A percentile compares a stretch with the other conserved stretches of the same genome.
These are phyloP conservation scores for Acacia melanoxylon DNA, from an alignment of 306 rosid genomes.

Conservation along the genomic window DNA sequence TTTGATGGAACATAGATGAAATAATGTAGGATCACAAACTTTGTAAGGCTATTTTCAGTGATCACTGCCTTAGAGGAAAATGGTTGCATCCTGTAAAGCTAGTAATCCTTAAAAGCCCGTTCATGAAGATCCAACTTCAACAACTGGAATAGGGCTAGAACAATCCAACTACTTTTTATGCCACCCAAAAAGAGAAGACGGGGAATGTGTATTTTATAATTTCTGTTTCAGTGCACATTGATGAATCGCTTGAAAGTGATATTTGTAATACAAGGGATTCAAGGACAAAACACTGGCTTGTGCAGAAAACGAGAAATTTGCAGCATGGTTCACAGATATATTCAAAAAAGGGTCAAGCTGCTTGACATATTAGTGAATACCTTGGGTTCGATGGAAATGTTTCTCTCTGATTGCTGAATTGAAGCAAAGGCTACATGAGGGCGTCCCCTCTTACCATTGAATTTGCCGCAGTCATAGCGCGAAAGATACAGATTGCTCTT, in stretches of 20 bases:
- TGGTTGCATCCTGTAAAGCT: background rate
- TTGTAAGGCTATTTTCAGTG: background rate
- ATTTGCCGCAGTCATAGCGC: conserved; percentile 8
- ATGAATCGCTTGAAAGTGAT: background rate
- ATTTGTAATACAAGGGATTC: background rate
- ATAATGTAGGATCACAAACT: background rate
- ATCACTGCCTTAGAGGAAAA: background rate
- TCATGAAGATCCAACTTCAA: background rate
- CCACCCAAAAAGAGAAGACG: background rate
- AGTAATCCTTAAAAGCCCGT: background rate
- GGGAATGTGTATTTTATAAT: background rate
- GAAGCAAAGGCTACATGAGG: conserved; percentile 31
- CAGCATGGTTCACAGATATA: background rate
- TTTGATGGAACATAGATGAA: background rate
- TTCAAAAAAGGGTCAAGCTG: background rate
- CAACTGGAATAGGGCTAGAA: background rate
- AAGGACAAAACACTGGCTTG: background rate
- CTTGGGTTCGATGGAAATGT: conserved; percentile 33
- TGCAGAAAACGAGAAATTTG: background rate
- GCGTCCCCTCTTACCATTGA: conserved; percentile 12
- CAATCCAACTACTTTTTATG: background rate
- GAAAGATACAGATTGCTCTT: conserved; percentile 32
- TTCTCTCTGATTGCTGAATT: conserved; percentile 27
- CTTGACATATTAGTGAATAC: conserved; percentile 17
- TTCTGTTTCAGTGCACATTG: background rate